Evolutionary conservation across 139 green algal genomes (phyloP).

Genomic region (Chlamydomonas sp.): DNA sequence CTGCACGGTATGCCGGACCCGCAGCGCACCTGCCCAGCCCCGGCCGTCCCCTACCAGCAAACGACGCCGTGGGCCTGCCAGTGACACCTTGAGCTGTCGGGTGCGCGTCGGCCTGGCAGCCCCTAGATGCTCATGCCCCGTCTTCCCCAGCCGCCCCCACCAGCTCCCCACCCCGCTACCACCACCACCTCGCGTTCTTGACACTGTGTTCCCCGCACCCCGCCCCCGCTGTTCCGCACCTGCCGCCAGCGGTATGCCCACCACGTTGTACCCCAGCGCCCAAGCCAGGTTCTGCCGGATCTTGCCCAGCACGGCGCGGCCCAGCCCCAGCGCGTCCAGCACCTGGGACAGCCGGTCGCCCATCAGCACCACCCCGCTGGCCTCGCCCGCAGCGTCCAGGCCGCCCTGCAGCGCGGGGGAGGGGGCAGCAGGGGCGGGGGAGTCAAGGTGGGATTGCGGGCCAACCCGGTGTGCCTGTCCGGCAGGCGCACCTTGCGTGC

Average conservation of each 20-base stretch:
- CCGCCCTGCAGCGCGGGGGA: neutral
- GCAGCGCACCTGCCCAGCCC: no score
- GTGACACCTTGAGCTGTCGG: no score
- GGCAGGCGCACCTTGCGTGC: no score
- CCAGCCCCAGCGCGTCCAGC: slow-evolving; percentile 84
- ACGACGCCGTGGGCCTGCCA: no score
- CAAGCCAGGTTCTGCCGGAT: slow-evolving; percentile 95
- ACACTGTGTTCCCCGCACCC: neutral
- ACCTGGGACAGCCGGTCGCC: slow-evolving; percentile 84
- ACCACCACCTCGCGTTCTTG: no score
- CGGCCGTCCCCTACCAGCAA: no score
- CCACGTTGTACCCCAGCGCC: slow-evolving; percentile 95
- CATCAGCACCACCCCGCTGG: slow-evolving; percentile 91
- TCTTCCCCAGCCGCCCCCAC: neutral
- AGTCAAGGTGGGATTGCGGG: neutral
- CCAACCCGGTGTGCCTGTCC: no score
- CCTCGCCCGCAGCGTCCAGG: slow-evolving; percentile 73
- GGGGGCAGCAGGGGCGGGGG: neutral
- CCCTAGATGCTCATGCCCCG: no score
- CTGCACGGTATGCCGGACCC: no score
- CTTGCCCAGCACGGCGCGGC: slow-evolving; percentile 82
- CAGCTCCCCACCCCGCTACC: neutral
- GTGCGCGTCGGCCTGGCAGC: no score
- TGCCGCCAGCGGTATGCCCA: slow-evolving; percentile 93
- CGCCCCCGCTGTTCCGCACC: slow-evolving; percentile 47